Evolutionary conservation across 164 flowering plant genomes (phyloP).

Genomic region (Macadamia tetraphylla): DNA sequence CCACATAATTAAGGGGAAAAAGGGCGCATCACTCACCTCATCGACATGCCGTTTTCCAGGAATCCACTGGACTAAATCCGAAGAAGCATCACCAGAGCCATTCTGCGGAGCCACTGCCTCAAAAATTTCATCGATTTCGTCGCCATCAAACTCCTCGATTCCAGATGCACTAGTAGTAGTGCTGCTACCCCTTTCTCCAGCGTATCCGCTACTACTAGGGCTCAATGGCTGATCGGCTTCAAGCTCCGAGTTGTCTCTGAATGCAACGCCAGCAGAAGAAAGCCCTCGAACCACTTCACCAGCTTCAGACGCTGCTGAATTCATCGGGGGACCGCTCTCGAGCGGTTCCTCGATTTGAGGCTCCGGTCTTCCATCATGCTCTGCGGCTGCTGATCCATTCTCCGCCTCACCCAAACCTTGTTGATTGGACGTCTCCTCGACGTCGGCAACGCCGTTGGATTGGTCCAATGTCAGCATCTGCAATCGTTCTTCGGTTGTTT

Average conservation of each 20-base stretch:
- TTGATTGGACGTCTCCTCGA: neutral
- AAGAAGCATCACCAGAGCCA: constrained; percentile 2
- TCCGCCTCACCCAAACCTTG: neutral
- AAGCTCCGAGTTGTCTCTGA: constrained; percentile 35
- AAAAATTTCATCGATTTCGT: constrained; percentile 15
- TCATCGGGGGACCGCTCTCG: neutral
- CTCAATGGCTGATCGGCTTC: constrained; percentile 48
- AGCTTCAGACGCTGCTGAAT: neutral
- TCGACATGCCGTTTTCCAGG: constrained; percentile 30
- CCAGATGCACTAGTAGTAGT: constrained; percentile 43
- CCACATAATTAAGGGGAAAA: too few species aligned
- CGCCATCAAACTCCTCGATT: constrained; percentile 34
- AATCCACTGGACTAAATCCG: constrained; percentile 21
- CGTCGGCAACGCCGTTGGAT: neutral
- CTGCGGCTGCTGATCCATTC: constrained; percentile 9
- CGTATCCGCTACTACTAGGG: constrained; percentile 91
- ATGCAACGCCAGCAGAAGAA: constrained; percentile 10
- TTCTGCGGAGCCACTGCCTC: constrained; percentile 11
- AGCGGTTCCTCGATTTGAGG: constrained; percentile 10
- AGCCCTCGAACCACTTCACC: constrained; percentile 12
- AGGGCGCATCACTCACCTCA: constrained; percentile 21
- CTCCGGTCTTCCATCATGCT: constrained; percentile 1
- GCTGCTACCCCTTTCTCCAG: constrained; percentile 77
- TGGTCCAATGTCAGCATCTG: constrained; percentile 19
- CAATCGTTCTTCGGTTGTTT: constrained; percentile 23